Evolutionary conservation across 495 filamentous ascomycete genomes (phyloP).

Genomic region (Tuber melanosporum): DNA sequence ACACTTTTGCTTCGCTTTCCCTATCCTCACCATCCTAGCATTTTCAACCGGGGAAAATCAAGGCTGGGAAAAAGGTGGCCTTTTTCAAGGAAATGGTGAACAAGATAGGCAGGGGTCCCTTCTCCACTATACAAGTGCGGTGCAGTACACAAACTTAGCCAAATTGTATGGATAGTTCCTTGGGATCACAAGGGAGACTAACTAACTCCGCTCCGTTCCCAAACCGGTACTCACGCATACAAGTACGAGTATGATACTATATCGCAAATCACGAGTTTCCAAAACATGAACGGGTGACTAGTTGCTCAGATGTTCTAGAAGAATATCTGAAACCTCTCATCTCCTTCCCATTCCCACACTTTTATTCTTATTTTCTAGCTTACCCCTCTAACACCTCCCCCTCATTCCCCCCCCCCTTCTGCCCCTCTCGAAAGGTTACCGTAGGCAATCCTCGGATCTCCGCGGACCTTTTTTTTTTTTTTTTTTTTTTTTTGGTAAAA

Average conservation of each 20-base stretch:
- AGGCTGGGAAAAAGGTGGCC: neutral
- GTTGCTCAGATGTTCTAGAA: neutral
- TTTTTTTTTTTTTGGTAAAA: neutral
- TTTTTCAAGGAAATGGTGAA: neutral
- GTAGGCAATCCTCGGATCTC: neutral
- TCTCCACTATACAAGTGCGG: too few relatives aligned
- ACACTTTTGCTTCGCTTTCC: neutral
- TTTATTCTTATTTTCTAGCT: neutral
- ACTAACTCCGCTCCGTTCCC: neutral
- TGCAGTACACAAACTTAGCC: neutral
- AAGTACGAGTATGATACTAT: neutral
- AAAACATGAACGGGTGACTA: slow-evolving; percentile 3
- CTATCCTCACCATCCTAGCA: neutral
- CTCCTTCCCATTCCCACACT: neutral
- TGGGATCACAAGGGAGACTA: neutral
- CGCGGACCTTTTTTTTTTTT: neutral
- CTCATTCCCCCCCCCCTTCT: neutral
- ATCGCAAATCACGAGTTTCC: neutral
- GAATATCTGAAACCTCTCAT: neutral
- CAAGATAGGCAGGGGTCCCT: neutral
- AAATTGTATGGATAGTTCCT: neutral
- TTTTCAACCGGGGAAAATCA: neutral
- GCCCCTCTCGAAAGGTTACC: neutral
- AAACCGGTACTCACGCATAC: neutral
- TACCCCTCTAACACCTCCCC: neutral